phyloP scores from a whole-genome alignment of 1,284 basidiomycete species.

The Puccinia novopanici region DNA sequence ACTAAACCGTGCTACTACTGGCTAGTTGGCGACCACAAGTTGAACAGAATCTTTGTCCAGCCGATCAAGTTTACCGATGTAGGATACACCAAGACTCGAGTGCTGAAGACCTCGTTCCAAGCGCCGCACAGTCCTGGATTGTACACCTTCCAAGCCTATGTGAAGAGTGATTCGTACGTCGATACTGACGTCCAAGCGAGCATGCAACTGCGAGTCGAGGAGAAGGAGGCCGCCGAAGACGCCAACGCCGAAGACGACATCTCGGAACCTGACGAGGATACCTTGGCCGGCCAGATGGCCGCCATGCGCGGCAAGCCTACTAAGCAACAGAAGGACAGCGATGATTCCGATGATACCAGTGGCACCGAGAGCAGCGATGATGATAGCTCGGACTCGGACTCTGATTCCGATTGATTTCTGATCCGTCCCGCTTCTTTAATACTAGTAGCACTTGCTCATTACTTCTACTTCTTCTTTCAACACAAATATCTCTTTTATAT shows the following conservation, averaged over 20 bases:
- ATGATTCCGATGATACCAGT: slow-evolving; percentile 51
- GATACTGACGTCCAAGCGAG: slow-evolving; percentile 70
- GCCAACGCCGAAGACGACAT: slow-evolving; percentile 76
- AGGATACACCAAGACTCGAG: slow-evolving; percentile 69
- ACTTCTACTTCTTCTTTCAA: too few relatives aligned
- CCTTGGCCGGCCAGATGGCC: slow-evolving; percentile 96
- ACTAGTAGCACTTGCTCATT: too few relatives aligned
- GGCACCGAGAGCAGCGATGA: slow-evolving; percentile 50
- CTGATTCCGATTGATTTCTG: slow-evolving; percentile 56
- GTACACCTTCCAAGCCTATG: slow-evolving; percentile 84
- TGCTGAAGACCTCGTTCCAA: slow-evolving; percentile 90
- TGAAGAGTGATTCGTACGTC: slow-evolving; percentile 80
- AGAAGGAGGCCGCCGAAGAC: slow-evolving; percentile 64
- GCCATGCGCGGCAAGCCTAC: slow-evolving; percentile 82
- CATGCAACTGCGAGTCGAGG: slow-evolving; percentile 71
- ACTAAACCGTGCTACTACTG: slow-evolving; percentile 82
- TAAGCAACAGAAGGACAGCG: slow-evolving; percentile 59
- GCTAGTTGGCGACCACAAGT: slow-evolving; percentile 87
- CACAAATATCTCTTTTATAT: neutral
- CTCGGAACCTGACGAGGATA: slow-evolving; percentile 92
- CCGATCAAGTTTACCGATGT: slow-evolving; percentile 76
- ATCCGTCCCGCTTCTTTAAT: slow-evolving; percentile 4
- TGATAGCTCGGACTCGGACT: slow-evolving; percentile 54
- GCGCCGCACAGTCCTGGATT: slow-evolving; percentile 80
- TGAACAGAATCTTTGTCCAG: slow-evolving; percentile 84